Conservation (phyloP, 169 alveolate species). For the Plasmodium relictum region DNA sequence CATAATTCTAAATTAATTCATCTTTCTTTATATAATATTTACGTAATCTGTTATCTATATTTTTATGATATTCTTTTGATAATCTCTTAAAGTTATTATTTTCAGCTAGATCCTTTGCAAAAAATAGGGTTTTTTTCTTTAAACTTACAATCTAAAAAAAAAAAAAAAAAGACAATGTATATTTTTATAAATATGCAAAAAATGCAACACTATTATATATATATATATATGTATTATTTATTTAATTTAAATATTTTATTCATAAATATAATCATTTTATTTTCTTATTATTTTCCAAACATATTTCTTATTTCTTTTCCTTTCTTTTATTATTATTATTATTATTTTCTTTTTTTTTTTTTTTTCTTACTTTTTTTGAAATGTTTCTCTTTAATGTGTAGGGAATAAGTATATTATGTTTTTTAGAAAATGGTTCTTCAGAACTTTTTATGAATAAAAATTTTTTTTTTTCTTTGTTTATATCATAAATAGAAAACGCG, state of each 20-base stretch:
- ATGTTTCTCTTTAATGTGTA: conserved; percentile 34
- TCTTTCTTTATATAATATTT: conserved; percentile 14
- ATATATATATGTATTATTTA: neutral
- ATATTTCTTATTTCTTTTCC: no score
- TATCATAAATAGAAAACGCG: conserved; percentile 35
- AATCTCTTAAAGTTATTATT: conserved; percentile 37
- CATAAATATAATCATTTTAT: no score
- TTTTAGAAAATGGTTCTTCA: neutral
- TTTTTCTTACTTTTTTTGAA: conserved; percentile 22
- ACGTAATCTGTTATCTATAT: conserved; percentile 21
- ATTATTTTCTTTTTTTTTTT: neutral
- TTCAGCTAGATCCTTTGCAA: conserved; percentile 66
- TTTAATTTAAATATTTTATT: neutral
- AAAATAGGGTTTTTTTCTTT: conserved; percentile 47
- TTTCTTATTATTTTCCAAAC: no score
- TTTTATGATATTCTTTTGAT: conserved; percentile 42
- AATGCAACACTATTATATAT: neutral
- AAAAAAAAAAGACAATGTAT: neutral
- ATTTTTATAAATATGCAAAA: neutral
- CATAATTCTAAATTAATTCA: neutral
- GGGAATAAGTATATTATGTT: conserved; percentile 9
- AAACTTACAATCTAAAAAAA: conserved; percentile 17
- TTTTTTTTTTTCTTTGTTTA: conserved; percentile 15
- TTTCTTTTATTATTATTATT: neutral
- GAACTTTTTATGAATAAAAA: neutral